phyloP scores from a whole-genome alignment of 179 eudicot species.

The Heliamphora pulchella region DNA sequence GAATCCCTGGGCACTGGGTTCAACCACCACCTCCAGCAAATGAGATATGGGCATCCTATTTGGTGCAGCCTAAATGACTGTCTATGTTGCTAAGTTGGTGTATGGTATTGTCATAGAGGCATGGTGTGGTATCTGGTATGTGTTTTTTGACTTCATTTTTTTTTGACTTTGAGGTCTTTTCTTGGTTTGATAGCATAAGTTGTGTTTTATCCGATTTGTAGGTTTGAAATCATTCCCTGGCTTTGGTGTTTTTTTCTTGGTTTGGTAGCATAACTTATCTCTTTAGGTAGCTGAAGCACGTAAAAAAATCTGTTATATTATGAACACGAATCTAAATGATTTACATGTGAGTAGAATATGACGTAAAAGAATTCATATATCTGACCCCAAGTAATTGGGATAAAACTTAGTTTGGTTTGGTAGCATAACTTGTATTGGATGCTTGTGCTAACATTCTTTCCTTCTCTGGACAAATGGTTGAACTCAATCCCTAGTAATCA shows the following conservation, averaged over 20 bases:
- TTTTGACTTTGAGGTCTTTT: background rate
- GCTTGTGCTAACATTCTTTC: conserved; percentile 1
- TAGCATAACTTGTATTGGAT: background rate
- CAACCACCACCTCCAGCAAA: conserved; percentile 84
- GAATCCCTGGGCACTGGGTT: conserved; percentile 96
- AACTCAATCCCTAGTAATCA: too few species aligned
- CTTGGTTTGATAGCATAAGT: background rate
- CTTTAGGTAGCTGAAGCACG: too few species aligned
- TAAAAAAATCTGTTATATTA: too few species aligned
- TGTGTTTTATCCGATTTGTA: background rate
- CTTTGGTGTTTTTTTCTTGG: background rate
- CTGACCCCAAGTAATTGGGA: too few species aligned
- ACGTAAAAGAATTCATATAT: too few species aligned
- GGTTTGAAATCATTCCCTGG: background rate
- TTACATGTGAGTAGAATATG: too few species aligned
- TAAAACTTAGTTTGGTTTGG: too few species aligned
- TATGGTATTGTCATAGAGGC: background rate
- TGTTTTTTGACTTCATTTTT: background rate
- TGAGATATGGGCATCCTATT: conserved; percentile 87
- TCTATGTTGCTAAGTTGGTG: conserved; percentile 4
- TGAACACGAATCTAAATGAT: too few species aligned
- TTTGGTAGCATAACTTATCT: background rate
- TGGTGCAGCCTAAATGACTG: conserved; percentile 44
- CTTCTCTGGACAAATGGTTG: background rate
- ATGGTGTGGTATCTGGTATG: conserved; percentile 7